phyloP scores from a whole-genome alignment of 2,329 filamentous ascomycete species.

The Calonectria pauciramosa region DNA sequence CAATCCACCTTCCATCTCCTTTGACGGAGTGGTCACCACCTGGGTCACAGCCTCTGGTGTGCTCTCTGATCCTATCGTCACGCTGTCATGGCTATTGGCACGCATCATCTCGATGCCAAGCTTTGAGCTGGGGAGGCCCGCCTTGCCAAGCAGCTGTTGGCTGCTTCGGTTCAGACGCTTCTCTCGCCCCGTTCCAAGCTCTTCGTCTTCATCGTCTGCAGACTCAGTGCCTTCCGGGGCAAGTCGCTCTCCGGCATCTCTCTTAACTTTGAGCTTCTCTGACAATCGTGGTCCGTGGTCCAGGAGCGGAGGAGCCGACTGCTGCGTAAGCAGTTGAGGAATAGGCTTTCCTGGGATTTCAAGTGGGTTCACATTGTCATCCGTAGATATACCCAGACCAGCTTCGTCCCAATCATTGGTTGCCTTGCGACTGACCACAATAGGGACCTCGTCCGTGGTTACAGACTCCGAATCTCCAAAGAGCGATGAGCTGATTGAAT shows the following conservation, averaged over 20 bases:
- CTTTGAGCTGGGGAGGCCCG: constrained; percentile 82
- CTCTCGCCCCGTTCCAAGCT: constrained; percentile 71
- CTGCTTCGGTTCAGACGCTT: constrained; percentile 63
- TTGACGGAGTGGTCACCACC: constrained; percentile 63
- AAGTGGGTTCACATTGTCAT: constrained; percentile 63
- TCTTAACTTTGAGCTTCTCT: constrained; percentile 81
- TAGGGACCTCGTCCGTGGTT: constrained; percentile 81
- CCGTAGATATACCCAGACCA: constrained; percentile 80
- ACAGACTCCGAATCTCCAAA: constrained; percentile 89
- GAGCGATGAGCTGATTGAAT: constrained; percentile 89
- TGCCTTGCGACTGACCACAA: constrained; percentile 80
- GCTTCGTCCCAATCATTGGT: constrained; percentile 84
- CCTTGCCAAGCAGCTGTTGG: constrained; percentile 59
- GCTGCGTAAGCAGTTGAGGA: constrained; percentile 69
- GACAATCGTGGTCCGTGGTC: constrained; percentile 72
- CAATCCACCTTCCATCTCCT: constrained; percentile 53
- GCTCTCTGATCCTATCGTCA: constrained; percentile 66
- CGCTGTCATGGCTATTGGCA: constrained; percentile 92
- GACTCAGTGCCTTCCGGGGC: constrained; percentile 83
- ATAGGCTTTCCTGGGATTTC: constrained; percentile 58
- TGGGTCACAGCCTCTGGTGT: constrained; percentile 66
- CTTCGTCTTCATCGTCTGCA: constrained; percentile 95
- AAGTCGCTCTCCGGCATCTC: constrained; percentile 80
- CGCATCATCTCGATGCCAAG: constrained; percentile 98
- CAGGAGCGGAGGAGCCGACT: constrained; percentile 75